Evolutionary conservation across 2,329 filamentous ascomycete genomes (phyloP).

Genomic region (Fusarium concolor): DNA sequence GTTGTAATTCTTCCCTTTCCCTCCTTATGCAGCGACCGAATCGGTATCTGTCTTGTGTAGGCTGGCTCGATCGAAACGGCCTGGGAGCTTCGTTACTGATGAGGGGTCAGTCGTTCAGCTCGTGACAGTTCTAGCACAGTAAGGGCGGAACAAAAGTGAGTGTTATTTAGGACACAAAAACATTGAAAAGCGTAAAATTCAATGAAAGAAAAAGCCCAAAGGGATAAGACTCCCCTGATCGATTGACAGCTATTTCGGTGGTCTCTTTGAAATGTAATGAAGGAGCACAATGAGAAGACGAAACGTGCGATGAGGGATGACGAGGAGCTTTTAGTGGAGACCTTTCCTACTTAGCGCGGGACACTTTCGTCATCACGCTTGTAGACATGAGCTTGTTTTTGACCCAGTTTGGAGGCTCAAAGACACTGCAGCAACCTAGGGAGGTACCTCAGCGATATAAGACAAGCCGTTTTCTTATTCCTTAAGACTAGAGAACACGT

Average conservation of each 20-base stretch:
- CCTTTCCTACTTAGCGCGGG: slow-evolving; percentile 23
- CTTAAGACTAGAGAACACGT: not conserved
- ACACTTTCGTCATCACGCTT: slow-evolving; percentile 39
- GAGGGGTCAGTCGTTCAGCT: slow-evolving; percentile 28
- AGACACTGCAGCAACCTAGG: not conserved
- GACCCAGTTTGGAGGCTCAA: slow-evolving; percentile 22
- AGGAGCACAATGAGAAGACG: slow-evolving; percentile 22
- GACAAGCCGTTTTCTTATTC: too few relatives aligned
- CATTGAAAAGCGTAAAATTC: not conserved
- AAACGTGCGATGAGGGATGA: slow-evolving; percentile 39
- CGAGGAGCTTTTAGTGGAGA: slow-evolving; percentile 38
- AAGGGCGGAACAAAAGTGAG: slow-evolving; percentile 2
- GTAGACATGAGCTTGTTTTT: slow-evolving; percentile 40
- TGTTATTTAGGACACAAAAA: not conserved
- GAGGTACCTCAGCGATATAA: too few relatives aligned
- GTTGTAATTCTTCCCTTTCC: not conserved
- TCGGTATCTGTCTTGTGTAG: slow-evolving; percentile 9
- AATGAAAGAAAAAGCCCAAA: not conserved
- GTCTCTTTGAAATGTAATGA: slow-evolving; percentile 34
- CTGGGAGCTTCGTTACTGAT: slow-evolving; percentile 13
- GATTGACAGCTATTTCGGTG: slow-evolving; percentile 25
- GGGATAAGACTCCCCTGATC: slow-evolving; percentile 11
- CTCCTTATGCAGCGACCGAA: not conserved
- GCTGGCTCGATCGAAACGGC: slow-evolving; percentile 7
- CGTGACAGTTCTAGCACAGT: slow-evolving; percentile 4